These are phyloP conservation scores for cucumber (Cucumis sativus) DNA, from an alignment of 306 rosid species.

Conservation along the genomic window Cucumber_9930_V3 NC_026658.2:6543001-6543500, in stretches of 20 bases:
- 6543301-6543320: conserved; percentile 23
- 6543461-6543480: background rate
- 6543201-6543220: background rate
- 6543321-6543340: background rate
- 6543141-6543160: conserved; percentile 38
- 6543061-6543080: conserved; percentile 31
- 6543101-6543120: conserved; percentile 30
- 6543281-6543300: conserved; percentile 21
- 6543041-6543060: conserved; percentile 25
- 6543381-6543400: background rate
- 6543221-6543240: conserved; percentile 26
- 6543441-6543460: background rate
- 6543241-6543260: conserved; percentile 25
- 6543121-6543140: conserved; percentile 53
- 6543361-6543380: background rate
- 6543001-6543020: conserved; percentile 27
- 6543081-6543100: conserved; percentile 27
- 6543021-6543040: conserved; percentile 30
- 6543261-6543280: background rate
- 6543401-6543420: background rate
- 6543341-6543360: background rate
- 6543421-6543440: background rate
- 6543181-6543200: conserved; percentile 19
- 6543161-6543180: conserved; percentile 37
- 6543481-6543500: background rate